phyloP scores from a whole-genome alignment of 306 rosid species.

The Cucurbita pepo region DNA sequence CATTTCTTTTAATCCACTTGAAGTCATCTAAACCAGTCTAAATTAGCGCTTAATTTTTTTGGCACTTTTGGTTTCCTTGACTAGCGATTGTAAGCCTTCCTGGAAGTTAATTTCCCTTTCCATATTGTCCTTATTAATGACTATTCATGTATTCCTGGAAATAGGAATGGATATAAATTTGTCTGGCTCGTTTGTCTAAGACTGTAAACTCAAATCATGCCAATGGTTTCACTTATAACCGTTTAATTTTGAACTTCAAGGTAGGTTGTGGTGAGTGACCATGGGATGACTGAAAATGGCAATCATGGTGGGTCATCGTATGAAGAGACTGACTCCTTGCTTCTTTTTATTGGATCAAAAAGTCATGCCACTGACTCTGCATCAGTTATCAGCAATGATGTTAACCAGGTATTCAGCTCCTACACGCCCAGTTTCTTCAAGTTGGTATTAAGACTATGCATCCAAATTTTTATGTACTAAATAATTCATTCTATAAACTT shows the following conservation, averaged over 20 bases:
- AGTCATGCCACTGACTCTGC: slow-evolving; percentile 20
- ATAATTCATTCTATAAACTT: not conserved
- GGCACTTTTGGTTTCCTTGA: not conserved
- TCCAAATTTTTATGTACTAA: not conserved
- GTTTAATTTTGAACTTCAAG: slow-evolving; percentile 3
- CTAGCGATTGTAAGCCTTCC: not conserved
- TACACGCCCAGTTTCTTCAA: not conserved
- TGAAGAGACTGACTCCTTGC: slow-evolving; percentile 79
- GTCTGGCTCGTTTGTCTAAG: not conserved
- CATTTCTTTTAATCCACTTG: not conserved
- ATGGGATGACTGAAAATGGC: slow-evolving; percentile 91
- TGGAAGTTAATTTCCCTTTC: not conserved
- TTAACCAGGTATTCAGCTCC: slow-evolving; percentile 52
- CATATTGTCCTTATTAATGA: not conserved
- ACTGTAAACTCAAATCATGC: not conserved
- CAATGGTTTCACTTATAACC: not conserved
- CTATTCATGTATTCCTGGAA: not conserved
- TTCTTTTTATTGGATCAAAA: slow-evolving; percentile 51
- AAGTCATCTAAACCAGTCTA: not conserved
- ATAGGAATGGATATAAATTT: not conserved
- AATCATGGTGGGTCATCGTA: slow-evolving; percentile 88
- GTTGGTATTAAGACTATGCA: not conserved
- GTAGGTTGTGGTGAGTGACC: slow-evolving; percentile 83
- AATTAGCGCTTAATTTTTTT: not conserved
- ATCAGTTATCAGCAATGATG: slow-evolving; percentile 19